Evolutionary conservation across 1,284 basidiomycete genomes (phyloP).

Genomic region (Leccinum subrobustum): DNA sequence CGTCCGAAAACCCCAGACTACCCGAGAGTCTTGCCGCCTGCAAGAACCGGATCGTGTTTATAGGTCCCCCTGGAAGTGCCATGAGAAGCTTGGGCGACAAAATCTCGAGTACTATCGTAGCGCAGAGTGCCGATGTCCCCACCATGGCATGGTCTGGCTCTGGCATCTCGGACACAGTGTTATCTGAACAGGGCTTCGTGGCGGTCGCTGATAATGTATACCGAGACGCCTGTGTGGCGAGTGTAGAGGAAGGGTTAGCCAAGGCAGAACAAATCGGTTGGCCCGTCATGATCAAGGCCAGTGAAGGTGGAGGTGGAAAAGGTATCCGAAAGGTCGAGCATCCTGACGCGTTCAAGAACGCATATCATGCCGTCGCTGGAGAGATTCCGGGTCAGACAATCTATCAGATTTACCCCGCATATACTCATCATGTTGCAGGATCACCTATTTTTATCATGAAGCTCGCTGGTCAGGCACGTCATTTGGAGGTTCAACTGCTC

Average conservation of each 20-base stretch:
- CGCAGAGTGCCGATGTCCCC: constrained; percentile 96
- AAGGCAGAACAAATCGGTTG: constrained; percentile 90
- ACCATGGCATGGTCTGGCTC: constrained; percentile 99
- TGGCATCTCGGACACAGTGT: constrained; percentile 86
- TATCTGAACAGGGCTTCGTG: constrained; percentile 90
- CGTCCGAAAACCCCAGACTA: too few relatives aligned
- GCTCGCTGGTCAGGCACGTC: constrained; percentile 94
- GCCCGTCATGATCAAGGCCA: constrained; percentile 99
- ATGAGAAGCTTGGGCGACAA: constrained; percentile 99
- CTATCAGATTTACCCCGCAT: constrained; percentile 12
- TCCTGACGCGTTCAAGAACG: constrained; percentile 87
- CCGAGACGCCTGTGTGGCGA: constrained; percentile 85
- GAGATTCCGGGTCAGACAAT: constrained; percentile 86
- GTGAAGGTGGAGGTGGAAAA: constrained; percentile 98
- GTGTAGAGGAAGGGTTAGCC: constrained; percentile 85
- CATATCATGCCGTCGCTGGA: constrained; percentile 90
- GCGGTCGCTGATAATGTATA: constrained; percentile 94
- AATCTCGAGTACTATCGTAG: constrained; percentile 99
- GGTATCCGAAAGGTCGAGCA: constrained; percentile 93
- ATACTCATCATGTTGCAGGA: constrained; percentile 48
- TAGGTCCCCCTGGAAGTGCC: constrained; percentile 97
- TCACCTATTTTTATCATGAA: constrained; percentile 99
- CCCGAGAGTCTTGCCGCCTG: too few relatives aligned
- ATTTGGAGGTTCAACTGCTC: constrained; percentile 97
- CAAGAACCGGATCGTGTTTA: too few relatives aligned